These are phyloP conservation scores for Lachancea sp. DNA, from an alignment of 805 yeast genomes.

Conservation along the genomic window DNA sequence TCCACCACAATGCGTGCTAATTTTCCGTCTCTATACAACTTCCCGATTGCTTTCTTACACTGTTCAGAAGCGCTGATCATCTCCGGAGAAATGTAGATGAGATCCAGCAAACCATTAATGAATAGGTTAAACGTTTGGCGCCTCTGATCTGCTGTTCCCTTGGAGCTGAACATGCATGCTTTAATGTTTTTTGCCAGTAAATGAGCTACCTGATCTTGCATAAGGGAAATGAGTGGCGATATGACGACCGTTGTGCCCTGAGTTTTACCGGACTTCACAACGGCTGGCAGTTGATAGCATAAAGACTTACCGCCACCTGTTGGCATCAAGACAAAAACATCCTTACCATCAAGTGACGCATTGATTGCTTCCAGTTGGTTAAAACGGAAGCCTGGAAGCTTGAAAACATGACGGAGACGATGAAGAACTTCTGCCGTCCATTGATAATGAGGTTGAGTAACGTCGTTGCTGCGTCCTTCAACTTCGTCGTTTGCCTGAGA, in stretches of 20 bases:
- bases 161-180: conserved; percentile 87
- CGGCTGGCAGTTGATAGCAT: conserved; percentile 92
- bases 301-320: conserved; percentile 98
- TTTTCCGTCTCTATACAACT: conserved; percentile 45
- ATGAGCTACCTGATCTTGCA: conserved; percentile 96
- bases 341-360: conserved; percentile 68
- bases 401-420: conserved; percentile 54
- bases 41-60: conserved; percentile 56
- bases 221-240: conserved; percentile 89
- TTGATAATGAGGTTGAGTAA: conserved; percentile 8
- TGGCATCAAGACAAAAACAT: conserved; percentile 94
- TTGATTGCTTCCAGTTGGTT: conserved; percentile 85
- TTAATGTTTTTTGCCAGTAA: conserved; percentile 56
- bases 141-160: conserved; percentile 57
- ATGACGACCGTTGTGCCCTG: conserved; percentile 84
- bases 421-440: conserved; percentile 68
- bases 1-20: conserved; percentile 89
- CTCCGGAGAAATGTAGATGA: conserved; percentile 90
- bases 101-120: conserved; percentile 57
- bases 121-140: conserved; percentile 56
- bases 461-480: neutral
- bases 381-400: conserved; percentile 60
- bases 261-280: conserved; percentile 67
- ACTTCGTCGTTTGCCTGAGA: neutral
- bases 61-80: conserved; percentile 75